Evolutionary conservation across 2,329 filamentous ascomycete genomes (phyloP), one percentile per base, ranked within the genome.

Genomic region (Penicillium decumbens): DNA sequence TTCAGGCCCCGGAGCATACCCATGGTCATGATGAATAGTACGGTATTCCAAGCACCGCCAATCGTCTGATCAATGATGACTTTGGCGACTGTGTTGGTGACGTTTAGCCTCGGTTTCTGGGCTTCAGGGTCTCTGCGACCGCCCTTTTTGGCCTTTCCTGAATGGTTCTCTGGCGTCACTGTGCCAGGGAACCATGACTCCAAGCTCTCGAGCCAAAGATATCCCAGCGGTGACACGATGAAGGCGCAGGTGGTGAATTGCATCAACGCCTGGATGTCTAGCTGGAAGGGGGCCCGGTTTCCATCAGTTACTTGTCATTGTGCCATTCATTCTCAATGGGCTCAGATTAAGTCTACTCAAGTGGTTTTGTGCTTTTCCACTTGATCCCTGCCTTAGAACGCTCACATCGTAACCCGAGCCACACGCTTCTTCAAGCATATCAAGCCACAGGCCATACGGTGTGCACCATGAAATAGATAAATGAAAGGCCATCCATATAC

Each of bases 31-130:
- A 84, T 71, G 61, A 83, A 84, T 46, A 79, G 68, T 28, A 77
- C 65, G 1, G 77, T 83, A 61, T 82, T 84, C 60, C 79, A 64
- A 1, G 76, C 69, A 0, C 77, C 79, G 25, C 80, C 80, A 20
- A 83, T 44, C 0, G 77, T 77, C 60, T 84, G 80, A 55, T 85
- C 81, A 30, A 83, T 71, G 10, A 76, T 50, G 50, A 84, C 77
- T 58, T 85, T 85, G 54, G 75, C 75, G 28, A 76, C 47, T 3
- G 63, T 67, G 53, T 69, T 70, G 41, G 53, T 61, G 15, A 66
- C 50, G 40, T 67, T 64, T n/a, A 65, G 54, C 42, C 49, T 50
- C 10, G 58, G 51, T 32, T 60, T 57, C 15, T 46, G 43, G 28
- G 27, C 15, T 8, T 27, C 13, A 12, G 38, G 2, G 13, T 20